Evolutionary conservation across 176 grass and related monocot species (phyloP).

Genomic region (Carex littledalei): DNA sequence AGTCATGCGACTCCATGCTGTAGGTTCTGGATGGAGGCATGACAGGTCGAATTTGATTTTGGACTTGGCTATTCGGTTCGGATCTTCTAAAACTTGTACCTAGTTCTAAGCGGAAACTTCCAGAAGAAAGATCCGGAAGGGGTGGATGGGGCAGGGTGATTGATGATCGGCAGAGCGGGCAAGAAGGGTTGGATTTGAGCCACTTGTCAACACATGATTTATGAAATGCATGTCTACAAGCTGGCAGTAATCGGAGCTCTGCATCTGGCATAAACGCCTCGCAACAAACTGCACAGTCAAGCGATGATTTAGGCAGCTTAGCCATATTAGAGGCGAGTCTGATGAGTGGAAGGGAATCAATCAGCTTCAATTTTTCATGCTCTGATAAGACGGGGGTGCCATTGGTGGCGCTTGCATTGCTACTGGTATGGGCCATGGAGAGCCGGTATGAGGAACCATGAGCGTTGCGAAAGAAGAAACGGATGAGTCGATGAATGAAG

Average conservation of each 20-base stretch:
- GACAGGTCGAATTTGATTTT: slow-evolving; percentile 18
- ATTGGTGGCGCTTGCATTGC: neutral
- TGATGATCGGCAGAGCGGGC: slow-evolving; percentile 85
- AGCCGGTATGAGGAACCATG: neutral
- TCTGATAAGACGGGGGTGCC: neutral
- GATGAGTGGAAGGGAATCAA: slow-evolving; percentile 66
- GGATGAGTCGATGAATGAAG: slow-evolving; percentile 11
- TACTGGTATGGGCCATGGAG: neutral
- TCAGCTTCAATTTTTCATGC: slow-evolving; percentile 30
- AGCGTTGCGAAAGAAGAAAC: neutral
- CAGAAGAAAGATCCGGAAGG: slow-evolving; percentile 37
- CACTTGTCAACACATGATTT: slow-evolving; percentile 62
- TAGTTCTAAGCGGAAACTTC: slow-evolving; percentile 63
- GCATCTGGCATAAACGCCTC: slow-evolving; percentile 49
- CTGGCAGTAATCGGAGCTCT: slow-evolving; percentile 74
- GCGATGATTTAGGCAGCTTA: slow-evolving; percentile 47
- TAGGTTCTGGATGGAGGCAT: slow-evolving; percentile 23
- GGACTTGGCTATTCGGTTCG: slow-evolving; percentile 17
- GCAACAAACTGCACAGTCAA: slow-evolving; percentile 86
- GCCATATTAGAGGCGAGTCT: slow-evolving; percentile 44
- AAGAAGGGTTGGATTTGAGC: slow-evolving; percentile 60
- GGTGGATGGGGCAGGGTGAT: slow-evolving; percentile 53
- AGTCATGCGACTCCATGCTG: slow-evolving; percentile 44
- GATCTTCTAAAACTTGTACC: slow-evolving; percentile 63
- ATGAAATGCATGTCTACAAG: slow-evolving; percentile 87